Conservation (phyloP, 129 eudicot species). For the Tagetes erecta region DNA sequence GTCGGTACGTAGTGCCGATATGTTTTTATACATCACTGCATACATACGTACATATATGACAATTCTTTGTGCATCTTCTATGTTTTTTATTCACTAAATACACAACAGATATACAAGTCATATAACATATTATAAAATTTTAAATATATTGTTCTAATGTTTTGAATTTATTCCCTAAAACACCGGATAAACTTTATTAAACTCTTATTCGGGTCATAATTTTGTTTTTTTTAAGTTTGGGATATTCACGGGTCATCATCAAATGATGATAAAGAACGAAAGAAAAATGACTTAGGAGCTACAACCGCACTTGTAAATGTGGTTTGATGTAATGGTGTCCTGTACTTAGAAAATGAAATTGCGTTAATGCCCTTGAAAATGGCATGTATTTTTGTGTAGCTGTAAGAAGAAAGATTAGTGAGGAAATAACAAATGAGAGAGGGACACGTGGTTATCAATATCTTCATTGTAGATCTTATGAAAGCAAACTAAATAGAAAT, state of each 20-base stretch:
- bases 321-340: neutral
- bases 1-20: neutral
- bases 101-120: too few relatives aligned
- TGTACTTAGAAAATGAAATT: neutral
- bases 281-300: slow-evolving; percentile 1
- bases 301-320: slow-evolving; percentile 8
- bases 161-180: neutral
- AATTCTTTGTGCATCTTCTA: too few relatives aligned
- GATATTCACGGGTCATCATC: neutral
- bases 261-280: neutral
- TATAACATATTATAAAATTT: too few relatives aligned
- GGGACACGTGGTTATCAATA: slow-evolving; percentile 1
- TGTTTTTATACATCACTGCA: too few relatives aligned
- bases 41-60: too few relatives aligned
- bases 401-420: slow-evolving; percentile 1
- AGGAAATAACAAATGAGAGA: slow-evolving; percentile 6
- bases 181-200: too few relatives aligned
- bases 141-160: too few relatives aligned
- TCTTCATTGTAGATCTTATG: slow-evolving; percentile 23
- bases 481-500: slow-evolving; percentile 14
- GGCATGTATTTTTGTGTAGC: neutral
- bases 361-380: neutral
- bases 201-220: too few relatives aligned
- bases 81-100: too few relatives aligned
- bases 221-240: too few relatives aligned